Percentiles rank a stretch among this genome's conserved stretches.
These are phyloP conservation scores for Sporothrix curviconia DNA, from an alignment of 2,329 filamentous ascomycete genomes.

Conservation along the genomic window DNA sequence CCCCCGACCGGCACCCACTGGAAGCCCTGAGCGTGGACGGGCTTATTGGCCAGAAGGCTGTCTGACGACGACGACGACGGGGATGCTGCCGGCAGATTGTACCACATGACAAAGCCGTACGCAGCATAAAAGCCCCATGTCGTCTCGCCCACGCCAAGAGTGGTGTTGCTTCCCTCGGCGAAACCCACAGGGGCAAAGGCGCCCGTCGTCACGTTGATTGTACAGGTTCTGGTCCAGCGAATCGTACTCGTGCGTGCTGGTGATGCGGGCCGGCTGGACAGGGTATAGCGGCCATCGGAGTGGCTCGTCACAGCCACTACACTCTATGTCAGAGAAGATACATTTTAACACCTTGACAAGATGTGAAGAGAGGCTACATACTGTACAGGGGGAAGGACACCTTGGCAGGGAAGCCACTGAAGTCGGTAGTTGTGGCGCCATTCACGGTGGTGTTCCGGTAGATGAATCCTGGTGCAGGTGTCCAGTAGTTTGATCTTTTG, in stretches of 20 bases:
- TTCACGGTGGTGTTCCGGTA: constrained; percentile 8
- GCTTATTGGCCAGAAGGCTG: not conserved
- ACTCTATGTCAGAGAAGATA: not conserved
- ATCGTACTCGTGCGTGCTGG: constrained; percentile 9
- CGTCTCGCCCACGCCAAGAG: constrained; percentile 13
- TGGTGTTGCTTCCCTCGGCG: constrained; percentile 9
- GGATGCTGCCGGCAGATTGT: not conserved
- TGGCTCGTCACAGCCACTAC: constrained; percentile 13
- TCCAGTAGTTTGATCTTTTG: too few relatives aligned
- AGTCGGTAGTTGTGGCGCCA: not conserved
- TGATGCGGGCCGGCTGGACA: constrained; percentile 2
- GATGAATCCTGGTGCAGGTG: constrained; percentile 9
- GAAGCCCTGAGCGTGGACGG: constrained; percentile 14
- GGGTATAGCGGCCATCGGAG: constrained; percentile 4
- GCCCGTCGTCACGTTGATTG: constrained; percentile 13
- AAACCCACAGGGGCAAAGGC: constrained; percentile 17
- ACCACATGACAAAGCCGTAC: constrained; percentile 14
- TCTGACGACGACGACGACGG: not conserved
- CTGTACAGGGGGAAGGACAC: constrained; percentile 11
- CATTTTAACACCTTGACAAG: too few relatives aligned
- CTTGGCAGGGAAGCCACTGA: constrained; percentile 7
- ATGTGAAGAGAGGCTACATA: not conserved
- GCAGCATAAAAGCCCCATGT: constrained; percentile 17
- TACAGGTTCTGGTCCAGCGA: constrained; percentile 10
- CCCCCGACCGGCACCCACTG: constrained; percentile 15